Percentiles rank a stretch among this genome's conserved stretches.
Evolutionary conservation across 1,284 basidiomycete species (phyloP).

Genomic region (Malassezia japonica): DNA sequence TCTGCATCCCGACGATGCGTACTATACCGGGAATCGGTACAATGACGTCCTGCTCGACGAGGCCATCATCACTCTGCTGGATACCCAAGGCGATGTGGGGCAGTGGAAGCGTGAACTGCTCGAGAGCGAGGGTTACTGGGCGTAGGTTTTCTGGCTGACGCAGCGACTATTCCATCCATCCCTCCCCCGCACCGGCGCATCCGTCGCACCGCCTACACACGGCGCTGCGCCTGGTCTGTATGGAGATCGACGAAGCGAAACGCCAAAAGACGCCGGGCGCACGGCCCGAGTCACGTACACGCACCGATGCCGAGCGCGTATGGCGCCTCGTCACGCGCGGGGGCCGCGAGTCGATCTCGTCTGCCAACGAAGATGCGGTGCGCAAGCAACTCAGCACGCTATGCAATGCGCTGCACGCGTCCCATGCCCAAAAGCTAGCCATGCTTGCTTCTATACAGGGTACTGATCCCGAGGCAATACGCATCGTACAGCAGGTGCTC

Average conservation of each 20-base stretch:
- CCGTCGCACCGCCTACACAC: conserved; percentile 35
- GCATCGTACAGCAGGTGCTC: conserved; percentile 21
- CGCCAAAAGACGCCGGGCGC: background rate
- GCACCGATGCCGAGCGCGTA: conserved; percentile 18
- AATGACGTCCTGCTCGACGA: conserved; percentile 28
- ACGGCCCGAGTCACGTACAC: conserved; percentile 9
- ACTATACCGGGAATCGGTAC: conserved; percentile 29
- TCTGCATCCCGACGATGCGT: background rate
- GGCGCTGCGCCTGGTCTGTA: conserved; percentile 27
- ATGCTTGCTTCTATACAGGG: background rate
- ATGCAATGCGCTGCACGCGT: no score
- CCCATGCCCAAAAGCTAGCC: background rate
- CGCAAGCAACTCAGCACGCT: background rate
- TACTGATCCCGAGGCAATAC: background rate
- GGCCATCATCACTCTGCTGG: conserved; percentile 16
- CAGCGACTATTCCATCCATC: conserved; percentile 35
- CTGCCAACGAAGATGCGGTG: conserved; percentile 7
- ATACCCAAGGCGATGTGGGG: conserved; percentile 17
- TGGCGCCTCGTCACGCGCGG: conserved; percentile 20
- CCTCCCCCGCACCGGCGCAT: conserved; percentile 32
- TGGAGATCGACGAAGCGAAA: conserved; percentile 13
- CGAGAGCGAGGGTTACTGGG: conserved; percentile 35
- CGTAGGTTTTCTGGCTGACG: background rate
- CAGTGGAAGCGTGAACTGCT: conserved; percentile 29
- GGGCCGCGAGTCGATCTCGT: background rate